A percentile compares a stretch with the other conserved stretches of the same genome.
phyloP scores from a whole-genome alignment of 1,284 basidiomycete species.

The Golubevia sp. region DNA sequence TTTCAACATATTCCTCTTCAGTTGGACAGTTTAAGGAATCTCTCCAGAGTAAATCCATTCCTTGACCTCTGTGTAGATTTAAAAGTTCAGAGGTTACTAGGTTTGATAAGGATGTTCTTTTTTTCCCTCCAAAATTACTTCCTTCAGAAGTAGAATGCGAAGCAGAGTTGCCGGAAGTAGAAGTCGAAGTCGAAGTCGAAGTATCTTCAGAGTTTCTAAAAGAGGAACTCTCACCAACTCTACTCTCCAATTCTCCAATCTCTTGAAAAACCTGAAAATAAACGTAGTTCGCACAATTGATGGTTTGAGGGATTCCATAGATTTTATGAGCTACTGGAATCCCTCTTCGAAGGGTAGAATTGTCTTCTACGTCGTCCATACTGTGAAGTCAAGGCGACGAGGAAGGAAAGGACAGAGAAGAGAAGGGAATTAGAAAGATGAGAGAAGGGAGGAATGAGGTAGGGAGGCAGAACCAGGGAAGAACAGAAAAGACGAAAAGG shows the following conservation, averaged over 20 bases:
- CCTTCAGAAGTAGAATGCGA: no score
- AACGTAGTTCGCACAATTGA: conserved; percentile 61
- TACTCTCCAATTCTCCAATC: conserved; percentile 11
- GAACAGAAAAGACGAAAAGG: no score
- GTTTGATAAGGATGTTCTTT: background rate
- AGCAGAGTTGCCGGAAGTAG: background rate
- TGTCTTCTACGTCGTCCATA: conserved; percentile 60
- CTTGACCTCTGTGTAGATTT: conserved; percentile 90
- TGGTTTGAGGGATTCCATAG: conserved; percentile 56
- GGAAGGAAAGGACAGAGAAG: background rate
- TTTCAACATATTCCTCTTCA: conserved; percentile 89
- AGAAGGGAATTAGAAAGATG: background rate
- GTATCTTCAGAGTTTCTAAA: background rate
- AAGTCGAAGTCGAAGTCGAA: conserved; percentile 1
- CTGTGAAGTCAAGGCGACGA: background rate
- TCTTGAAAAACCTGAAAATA: conserved; percentile 54
- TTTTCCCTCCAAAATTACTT: no score
- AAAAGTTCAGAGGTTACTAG: conserved; percentile 71
- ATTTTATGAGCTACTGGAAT: conserved; percentile 56
- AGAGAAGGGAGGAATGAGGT: background rate
- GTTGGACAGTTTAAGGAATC: conserved; percentile 89
- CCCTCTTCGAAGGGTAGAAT: conserved; percentile 47
- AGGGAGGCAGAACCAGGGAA: no score
- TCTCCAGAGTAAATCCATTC: conserved; percentile 91
- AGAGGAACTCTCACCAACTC: no score